Conservation (phyloP, 2,329 filamentous ascomycete species). For the Phaeoacremonium minimum region DNA sequence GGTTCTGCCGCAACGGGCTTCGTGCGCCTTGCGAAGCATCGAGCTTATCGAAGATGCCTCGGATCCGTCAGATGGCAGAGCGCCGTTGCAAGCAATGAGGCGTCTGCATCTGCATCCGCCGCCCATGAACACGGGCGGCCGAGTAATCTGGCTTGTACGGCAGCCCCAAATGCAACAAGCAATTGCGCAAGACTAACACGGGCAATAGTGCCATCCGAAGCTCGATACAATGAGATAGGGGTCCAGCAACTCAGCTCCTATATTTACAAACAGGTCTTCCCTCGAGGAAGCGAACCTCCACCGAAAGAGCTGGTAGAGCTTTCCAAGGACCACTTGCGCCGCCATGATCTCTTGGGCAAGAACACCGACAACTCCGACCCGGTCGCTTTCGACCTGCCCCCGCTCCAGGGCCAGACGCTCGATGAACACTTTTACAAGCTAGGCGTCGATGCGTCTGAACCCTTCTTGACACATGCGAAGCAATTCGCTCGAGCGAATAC, state of each 20-base stretch:
- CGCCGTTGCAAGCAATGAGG: slow-evolving; percentile 18
- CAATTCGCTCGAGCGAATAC: slow-evolving; percentile 63
- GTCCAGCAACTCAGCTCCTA: slow-evolving; percentile 88
- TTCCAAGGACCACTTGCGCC: slow-evolving; percentile 73
- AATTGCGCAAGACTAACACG: slow-evolving; percentile 9
- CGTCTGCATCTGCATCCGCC: slow-evolving; percentile 9
- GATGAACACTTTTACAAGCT: slow-evolving; percentile 94
- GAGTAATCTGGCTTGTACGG: slow-evolving; percentile 36
- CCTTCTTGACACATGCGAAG: slow-evolving; percentile 73
- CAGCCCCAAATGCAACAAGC: slow-evolving; percentile 3
- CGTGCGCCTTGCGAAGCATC: slow-evolving; percentile 46
- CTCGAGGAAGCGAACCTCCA: slow-evolving; percentile 47
- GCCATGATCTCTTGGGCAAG: slow-evolving; percentile 87
- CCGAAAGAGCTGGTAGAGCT: slow-evolving; percentile 72
- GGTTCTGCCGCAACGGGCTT: slow-evolving; percentile 37
- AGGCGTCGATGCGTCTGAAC: slow-evolving; percentile 81
- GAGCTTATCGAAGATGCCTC: slow-evolving; percentile 32
- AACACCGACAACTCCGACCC: slow-evolving; percentile 73
- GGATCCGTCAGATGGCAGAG: slow-evolving; percentile 40
- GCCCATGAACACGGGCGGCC: slow-evolving; percentile 7
- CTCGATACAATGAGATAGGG: slow-evolving; percentile 87
- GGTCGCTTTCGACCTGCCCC: slow-evolving; percentile 81
- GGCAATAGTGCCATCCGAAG: slow-evolving; percentile 40
- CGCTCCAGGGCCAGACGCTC: slow-evolving; percentile 71
- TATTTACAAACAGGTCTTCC: slow-evolving; percentile 81